phyloP scores from a whole-genome alignment of 345 rosid genomes.

The Microcos paniculata region DNA sequence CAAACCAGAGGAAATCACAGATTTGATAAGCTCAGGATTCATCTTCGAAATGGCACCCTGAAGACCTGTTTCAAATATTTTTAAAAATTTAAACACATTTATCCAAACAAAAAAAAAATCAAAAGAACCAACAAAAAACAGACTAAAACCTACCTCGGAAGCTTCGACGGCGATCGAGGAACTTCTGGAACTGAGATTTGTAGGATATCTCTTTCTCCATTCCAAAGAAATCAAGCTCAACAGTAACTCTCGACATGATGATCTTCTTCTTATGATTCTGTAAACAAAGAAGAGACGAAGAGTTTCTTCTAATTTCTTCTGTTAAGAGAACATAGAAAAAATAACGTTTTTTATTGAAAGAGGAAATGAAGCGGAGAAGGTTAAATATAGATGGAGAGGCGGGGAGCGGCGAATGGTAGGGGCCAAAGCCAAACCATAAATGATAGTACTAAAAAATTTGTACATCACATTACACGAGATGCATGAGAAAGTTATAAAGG shows the following conservation, averaged over 20 bases:
- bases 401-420: not conserved
- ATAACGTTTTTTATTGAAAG: not conserved
- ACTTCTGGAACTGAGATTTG: constrained; percentile 46
- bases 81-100: not conserved
- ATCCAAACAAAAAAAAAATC: not conserved
- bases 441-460: too few species aligned
- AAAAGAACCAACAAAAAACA: not conserved
- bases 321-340: not conserved
- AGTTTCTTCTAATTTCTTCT: not conserved
- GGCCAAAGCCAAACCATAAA: too few species aligned
- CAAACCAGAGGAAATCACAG: constrained; percentile 61
- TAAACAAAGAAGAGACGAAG: not conserved
- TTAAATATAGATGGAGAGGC: constrained; percentile 2
- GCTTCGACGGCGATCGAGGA: constrained; percentile 62
- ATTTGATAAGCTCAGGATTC: constrained; percentile 68
- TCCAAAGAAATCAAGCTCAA: constrained; percentile 75
- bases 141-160: constrained; percentile 50
- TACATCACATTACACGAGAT: not conserved
- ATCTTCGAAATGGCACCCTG: constrained; percentile 87
- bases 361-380: not conserved
- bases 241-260: constrained; percentile 58
- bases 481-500: not conserved
- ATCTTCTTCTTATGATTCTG: not conserved
- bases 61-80: constrained; percentile 62
- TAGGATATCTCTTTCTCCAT: constrained; percentile 46